Conservation (phyloP, 495 filamentous ascomycete genomes). For the Penicillium paradoxum region DNA sequence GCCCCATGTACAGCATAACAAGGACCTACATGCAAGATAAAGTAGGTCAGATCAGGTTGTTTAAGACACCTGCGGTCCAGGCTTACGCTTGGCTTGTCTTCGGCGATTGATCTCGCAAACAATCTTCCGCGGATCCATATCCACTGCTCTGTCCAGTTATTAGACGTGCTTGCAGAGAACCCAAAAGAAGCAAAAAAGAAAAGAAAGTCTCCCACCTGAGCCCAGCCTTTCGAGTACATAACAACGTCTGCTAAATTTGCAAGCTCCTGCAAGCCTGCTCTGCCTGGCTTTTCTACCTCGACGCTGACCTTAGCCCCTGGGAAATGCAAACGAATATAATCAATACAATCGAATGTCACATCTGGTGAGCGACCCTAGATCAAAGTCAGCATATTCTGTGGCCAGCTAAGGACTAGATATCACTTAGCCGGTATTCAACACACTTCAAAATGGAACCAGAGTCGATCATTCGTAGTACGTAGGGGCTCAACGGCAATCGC, state of each 20-base stretch:
- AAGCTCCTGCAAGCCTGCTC: slow-evolving; percentile 55
- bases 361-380: slow-evolving; percentile 60
- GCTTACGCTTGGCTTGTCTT: slow-evolving; percentile 39
- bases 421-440: slow-evolving; percentile 8
- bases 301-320: slow-evolving; percentile 55
- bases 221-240: slow-evolving; percentile 68
- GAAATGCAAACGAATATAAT: slow-evolving; percentile 45
- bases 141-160: slow-evolving; percentile 34
- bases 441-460: slow-evolving; percentile 74
- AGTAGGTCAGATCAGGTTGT: background rate
- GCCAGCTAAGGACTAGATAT: background rate
- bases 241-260: slow-evolving; percentile 61
- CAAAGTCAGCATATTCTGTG: slow-evolving; percentile 3
- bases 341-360: slow-evolving; percentile 58
- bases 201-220: slow-evolving; percentile 44
- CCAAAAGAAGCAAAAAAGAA: background rate
- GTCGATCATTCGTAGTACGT: slow-evolving; percentile 9
- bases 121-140: slow-evolving; percentile 47
- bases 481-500: slow-evolving; percentile 27
- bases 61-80: background rate
- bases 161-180: background rate
- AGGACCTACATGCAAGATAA: slow-evolving; percentile 33
- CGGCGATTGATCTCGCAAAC: slow-evolving; percentile 41
- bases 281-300: slow-evolving; percentile 64
- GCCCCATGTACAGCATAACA: slow-evolving; percentile 67